Percentiles rank a stretch among this genome's conserved stretches.
phyloP scores from a whole-genome alignment of 176 grass and related monocot species.

The Eremochloa ophiuroides region DNA sequence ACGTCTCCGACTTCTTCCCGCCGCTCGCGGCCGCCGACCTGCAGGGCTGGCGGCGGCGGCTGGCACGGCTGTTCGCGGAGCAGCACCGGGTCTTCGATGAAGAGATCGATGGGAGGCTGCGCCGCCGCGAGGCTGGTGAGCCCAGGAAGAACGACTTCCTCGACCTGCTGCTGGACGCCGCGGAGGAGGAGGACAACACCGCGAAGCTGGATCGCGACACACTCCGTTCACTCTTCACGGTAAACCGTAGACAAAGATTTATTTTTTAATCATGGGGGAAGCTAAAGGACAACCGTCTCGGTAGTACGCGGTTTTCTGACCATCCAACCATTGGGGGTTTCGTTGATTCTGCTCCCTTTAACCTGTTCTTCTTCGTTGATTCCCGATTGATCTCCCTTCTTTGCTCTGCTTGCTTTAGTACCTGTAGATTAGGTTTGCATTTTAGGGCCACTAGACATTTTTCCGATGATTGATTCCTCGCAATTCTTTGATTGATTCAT shows the following conservation, averaged over 20 bases:
- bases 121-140: not conserved
- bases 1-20: constrained; percentile 69
- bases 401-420: too few relatives aligned
- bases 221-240: constrained; percentile 21
- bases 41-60: constrained; percentile 27
- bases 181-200: not conserved
- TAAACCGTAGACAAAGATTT: not conserved
- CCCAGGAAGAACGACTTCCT: constrained; percentile 36
- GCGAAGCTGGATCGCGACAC: constrained; percentile 12
- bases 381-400: too few relatives aligned
- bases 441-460: too few relatives aligned
- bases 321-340: too few relatives aligned
- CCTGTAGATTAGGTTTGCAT: too few relatives aligned
- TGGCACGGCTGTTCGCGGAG: not conserved
- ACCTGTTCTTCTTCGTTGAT: too few relatives aligned
- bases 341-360: too few relatives aligned
- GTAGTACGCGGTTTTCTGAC: too few relatives aligned
- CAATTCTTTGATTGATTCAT: too few relatives aligned
- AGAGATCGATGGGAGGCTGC: constrained; percentile 25
- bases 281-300: too few relatives aligned
- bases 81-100: constrained; percentile 38
- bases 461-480: too few relatives aligned
- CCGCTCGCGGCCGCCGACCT: constrained; percentile 34
- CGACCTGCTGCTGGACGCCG: constrained; percentile 29
- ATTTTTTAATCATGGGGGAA: too few relatives aligned